Conservation (phyloP, 345 rosid species). For the Limnanthes douglasii region DNA sequence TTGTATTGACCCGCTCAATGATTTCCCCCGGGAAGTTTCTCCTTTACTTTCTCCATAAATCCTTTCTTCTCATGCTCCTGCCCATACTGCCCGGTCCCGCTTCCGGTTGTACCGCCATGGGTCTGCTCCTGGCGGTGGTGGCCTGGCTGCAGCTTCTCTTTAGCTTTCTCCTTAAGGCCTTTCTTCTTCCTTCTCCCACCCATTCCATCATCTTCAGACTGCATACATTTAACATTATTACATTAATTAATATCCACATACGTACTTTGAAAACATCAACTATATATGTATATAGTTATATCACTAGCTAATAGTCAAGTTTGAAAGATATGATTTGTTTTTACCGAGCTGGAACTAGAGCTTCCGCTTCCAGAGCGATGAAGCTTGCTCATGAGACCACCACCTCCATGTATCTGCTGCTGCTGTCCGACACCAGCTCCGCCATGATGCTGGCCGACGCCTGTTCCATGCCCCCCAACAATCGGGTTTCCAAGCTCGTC, state of each 20-base stretch:
- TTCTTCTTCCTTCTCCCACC: slow-evolving; percentile 46
- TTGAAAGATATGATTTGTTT: too few relatives aligned
- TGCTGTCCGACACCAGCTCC: too few relatives aligned
- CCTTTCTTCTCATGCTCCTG: slow-evolving; percentile 29
- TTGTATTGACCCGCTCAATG: too few relatives aligned
- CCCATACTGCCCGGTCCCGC: slow-evolving; percentile 2
- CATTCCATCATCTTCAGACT: slow-evolving; percentile 35
- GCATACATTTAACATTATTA: neutral
- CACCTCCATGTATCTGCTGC: slow-evolving; percentile 10
- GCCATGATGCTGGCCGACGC: too few relatives aligned
- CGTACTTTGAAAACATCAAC: too few relatives aligned
- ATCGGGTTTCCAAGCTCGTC: too few relatives aligned
- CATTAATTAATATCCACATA: too few relatives aligned
- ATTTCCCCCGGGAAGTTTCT: slow-evolving; percentile 21
- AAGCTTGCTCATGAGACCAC: slow-evolving; percentile 19
- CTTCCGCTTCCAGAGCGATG: slow-evolving; percentile 42
- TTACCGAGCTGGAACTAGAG: slow-evolving; percentile 40
- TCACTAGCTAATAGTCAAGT: too few relatives aligned
- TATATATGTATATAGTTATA: too few relatives aligned
- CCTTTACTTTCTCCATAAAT: slow-evolving; percentile 34
- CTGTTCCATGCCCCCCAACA: too few relatives aligned
- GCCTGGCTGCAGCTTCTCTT: slow-evolving; percentile 28
- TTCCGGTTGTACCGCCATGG: slow-evolving; percentile 1
- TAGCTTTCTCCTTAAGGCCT: slow-evolving; percentile 30
- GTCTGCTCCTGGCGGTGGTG: slow-evolving; percentile 10